Evolutionary conservation across 345 rosid genomes (phyloP).

Genomic region (Pugionium dolabratum): DNA sequence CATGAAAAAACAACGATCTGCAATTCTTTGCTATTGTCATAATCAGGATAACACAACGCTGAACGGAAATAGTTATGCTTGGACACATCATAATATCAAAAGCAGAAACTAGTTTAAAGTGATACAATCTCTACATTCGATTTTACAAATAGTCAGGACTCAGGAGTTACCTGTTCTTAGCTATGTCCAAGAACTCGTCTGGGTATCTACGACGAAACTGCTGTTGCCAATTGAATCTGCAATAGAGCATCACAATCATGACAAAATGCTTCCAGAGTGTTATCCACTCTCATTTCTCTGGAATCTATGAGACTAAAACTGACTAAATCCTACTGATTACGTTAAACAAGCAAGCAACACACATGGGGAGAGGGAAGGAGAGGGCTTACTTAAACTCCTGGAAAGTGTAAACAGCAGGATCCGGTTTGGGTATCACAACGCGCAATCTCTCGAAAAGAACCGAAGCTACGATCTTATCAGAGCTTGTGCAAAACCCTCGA

Average conservation of each 20-base stretch:
- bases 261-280: not conserved
- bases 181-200: constrained; percentile 88
- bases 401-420: constrained; percentile 82
- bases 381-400: constrained; percentile 85
- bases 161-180: constrained; percentile 62
- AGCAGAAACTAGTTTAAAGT: not conserved
- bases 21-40: not conserved
- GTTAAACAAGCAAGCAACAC: not conserved
- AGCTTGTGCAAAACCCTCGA: constrained; percentile 59
- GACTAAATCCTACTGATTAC: not conserved
- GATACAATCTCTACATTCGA: not conserved
- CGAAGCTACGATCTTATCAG: constrained; percentile 86
- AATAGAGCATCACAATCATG: constrained; percentile 5
- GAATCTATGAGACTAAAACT: not conserved
- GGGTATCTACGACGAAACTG: constrained; percentile 85
- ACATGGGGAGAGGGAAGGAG: not conserved
- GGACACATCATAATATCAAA: not conserved
- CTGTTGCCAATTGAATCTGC: constrained; percentile 86
- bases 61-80: not conserved
- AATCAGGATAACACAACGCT: not conserved
- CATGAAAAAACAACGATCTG: not conserved
- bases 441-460: constrained; percentile 93
- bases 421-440: constrained; percentile 85
- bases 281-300: not conserved
- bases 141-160: not conserved